Evolutionary conservation across 2,329 filamentous ascomycete genomes (phyloP).

Genomic region (Fusarium falciforme): DNA sequence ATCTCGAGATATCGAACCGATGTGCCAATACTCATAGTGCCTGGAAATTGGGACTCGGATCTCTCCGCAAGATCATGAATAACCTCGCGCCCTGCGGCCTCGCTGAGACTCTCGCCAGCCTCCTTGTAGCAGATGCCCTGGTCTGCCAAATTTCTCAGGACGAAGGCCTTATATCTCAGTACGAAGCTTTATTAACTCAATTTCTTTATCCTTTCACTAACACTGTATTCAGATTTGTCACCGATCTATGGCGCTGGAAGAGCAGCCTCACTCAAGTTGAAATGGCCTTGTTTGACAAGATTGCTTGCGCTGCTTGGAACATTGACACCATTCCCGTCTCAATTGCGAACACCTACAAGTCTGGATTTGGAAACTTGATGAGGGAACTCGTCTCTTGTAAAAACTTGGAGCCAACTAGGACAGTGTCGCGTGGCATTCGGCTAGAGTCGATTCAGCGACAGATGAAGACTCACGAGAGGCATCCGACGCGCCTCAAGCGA

Average conservation of each 20-base stretch:
- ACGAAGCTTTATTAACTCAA: background rate
- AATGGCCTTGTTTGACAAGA: slow-evolving; percentile 36
- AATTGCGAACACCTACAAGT: slow-evolving; percentile 9
- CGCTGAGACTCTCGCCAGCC: slow-evolving; percentile 20
- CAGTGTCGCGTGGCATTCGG: slow-evolving; percentile 19
- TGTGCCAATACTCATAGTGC: slow-evolving; percentile 10
- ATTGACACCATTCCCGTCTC: background rate
- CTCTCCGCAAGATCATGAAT: slow-evolving; percentile 27
- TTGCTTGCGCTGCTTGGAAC: slow-evolving; percentile 39
- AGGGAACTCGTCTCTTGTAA: slow-evolving; percentile 36
- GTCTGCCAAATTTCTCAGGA: slow-evolving; percentile 16
- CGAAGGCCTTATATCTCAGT: slow-evolving; percentile 19
- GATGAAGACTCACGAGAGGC: slow-evolving; percentile 16
- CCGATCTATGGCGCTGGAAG: slow-evolving; percentile 44
- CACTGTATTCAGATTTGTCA: slow-evolving; percentile 33
- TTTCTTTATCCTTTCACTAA: slow-evolving; percentile 1
- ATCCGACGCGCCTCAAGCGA: background rate
- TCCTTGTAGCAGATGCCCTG: slow-evolving; percentile 39
- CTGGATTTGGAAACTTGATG: slow-evolving; percentile 36
- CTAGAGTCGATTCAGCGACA: slow-evolving; percentile 29
- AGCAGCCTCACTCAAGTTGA: slow-evolving; percentile 28
- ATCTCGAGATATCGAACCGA: slow-evolving; percentile 5
- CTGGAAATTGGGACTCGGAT: slow-evolving; percentile 25
- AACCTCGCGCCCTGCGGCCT: slow-evolving; percentile 24
- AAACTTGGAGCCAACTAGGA: background rate